Evolutionary conservation across 805 yeast genomes (phyloP), one percentile per base, ranked within the genome.

Genomic region (Barnettozyma pratensis): DNA sequence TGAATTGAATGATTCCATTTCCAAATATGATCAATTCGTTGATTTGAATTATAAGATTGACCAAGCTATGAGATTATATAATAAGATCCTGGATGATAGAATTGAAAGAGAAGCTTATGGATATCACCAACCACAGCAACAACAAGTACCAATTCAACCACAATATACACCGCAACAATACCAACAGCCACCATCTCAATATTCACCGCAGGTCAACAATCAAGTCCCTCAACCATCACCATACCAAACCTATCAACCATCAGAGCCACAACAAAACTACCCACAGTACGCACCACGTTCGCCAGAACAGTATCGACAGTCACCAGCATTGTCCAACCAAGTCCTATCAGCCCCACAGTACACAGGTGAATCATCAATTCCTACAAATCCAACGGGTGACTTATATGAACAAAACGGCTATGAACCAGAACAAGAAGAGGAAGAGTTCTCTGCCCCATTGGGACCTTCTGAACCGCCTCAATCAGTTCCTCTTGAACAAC

Each of bases 31-130:
- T 45, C 64, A 68, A 25, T 75, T 83, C 52, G 75, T 85, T 53
- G 87, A 85, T 42, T 72, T 87, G 79, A 88, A 86, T 66, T 78
- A 85, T 42, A 88, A 90, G 58, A 76, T 90, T 47, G 83, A 86
- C 47, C 82, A 89, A 5, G 83, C 88, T 32, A 77, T 82, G 60
- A 76, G 85, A 52, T 70, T 85, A n/a, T 90, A 89, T 58, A 96
- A 89, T 62, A 78, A 77, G 51, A 74, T 85, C 44, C 70, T 89
- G 50, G 96, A 90, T 50, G 68, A 72, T 30, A 65, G 82, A 61
- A 64, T 75, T 53, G 63, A 72, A 58, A 62, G 67, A 50, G 64
- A 77, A 34, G 28, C 47, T 3, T 45, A 48, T 39, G 52, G 48
- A 4, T 39, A 43, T 25, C 50, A 47, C 6, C 44, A 42, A 10